Evolutionary conservation across 2,329 filamentous ascomycete genomes (phyloP).

Genomic region (Fusarium dlaminii): DNA sequence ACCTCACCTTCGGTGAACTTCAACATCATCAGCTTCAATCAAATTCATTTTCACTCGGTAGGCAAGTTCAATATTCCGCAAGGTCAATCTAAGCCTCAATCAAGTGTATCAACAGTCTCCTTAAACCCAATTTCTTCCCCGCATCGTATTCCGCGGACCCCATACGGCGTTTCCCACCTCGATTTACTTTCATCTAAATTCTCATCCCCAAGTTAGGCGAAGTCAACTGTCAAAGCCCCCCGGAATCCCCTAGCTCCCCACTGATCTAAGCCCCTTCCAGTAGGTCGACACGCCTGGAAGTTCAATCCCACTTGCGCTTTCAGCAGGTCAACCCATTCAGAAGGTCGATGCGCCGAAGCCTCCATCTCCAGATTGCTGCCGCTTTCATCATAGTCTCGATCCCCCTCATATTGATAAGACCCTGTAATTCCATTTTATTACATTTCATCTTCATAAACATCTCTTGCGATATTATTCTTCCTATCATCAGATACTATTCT

Average conservation of each 20-base stretch:
- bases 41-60: no score
- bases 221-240: neutral
- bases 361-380: neutral
- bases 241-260: neutral
- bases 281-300: neutral
- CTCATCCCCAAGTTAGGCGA: neutral
- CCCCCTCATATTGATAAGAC: neutral
- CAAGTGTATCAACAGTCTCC: neutral
- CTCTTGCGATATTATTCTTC: fast-evolving
- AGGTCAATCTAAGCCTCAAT: neutral
- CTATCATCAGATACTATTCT: no score
- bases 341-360: neutral
- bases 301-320: no score
- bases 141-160: neutral
- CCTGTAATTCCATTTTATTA: neutral
- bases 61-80: no score
- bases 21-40: no score
- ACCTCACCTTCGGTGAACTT: neutral
- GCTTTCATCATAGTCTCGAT: neutral
- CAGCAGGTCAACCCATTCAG: neutral
- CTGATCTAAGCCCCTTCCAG: fast-evolving
- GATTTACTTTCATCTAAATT: neutral
- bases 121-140: no score
- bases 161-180: neutral
- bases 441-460: neutral